A percentile compares a stretch with the other conserved stretches of the same genome.
These are phyloP conservation scores for Stylosanthes scabra DNA, from an alignment of 331 rosid species.

Conservation along the genomic window DNA sequence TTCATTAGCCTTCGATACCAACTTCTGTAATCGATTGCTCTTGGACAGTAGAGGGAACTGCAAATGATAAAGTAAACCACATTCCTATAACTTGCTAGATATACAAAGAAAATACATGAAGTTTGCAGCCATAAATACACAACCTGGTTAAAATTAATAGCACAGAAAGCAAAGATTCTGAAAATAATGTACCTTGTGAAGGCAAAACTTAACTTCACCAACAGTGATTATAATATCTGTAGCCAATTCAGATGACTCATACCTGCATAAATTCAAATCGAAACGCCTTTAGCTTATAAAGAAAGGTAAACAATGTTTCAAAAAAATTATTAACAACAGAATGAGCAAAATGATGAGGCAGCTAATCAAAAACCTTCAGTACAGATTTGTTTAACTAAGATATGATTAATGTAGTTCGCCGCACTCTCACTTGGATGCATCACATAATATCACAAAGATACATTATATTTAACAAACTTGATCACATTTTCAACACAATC, in stretches of 20 bases:
- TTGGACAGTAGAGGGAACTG: constrained; percentile 94
- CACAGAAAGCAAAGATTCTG: constrained; percentile 3
- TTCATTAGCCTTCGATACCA: constrained; percentile 64
- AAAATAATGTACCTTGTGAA: constrained; percentile 76
- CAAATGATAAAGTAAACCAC: constrained; percentile 16
- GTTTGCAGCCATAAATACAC: background rate
- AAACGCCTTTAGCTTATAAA: constrained; percentile 18
- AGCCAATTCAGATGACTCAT: constrained; percentile 82
- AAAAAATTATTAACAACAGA: background rate
- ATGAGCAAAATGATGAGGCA: constrained; percentile 8
- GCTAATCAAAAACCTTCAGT: background rate
- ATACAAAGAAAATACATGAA: background rate
- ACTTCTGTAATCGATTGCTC: constrained; percentile 76
- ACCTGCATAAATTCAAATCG: constrained; percentile 54
- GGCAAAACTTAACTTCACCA: constrained; percentile 84
- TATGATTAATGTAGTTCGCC: background rate
- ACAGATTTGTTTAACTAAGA: background rate
- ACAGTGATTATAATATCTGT: constrained; percentile 75
- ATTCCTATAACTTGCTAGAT: background rate
- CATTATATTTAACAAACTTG: background rate
- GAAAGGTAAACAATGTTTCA: background rate
- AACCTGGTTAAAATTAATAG: constrained; percentile 4
- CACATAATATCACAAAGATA: constrained; percentile 17
- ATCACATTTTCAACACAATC: background rate
- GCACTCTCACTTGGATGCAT: constrained; percentile 4